Base-by-base conservation (phyloP, 2,329 filamentous ascomycete species). In the Monilinia fructigena region DNA sequence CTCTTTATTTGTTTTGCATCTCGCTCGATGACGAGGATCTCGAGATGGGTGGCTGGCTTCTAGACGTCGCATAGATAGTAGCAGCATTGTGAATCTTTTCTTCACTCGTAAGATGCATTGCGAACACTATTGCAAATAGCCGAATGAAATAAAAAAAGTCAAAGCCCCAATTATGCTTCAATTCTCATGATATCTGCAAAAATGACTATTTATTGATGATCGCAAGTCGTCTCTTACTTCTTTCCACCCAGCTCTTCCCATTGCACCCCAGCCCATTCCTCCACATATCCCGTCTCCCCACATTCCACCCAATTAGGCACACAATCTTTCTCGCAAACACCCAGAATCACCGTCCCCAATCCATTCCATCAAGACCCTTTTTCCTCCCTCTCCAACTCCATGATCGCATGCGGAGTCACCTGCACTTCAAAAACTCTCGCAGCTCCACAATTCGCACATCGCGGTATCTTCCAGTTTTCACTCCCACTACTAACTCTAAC, bases 211-310 rank as follows among this genome's bases (percentile, higher is more conserved):
- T 55, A 56, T 23, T 31, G 23, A 16, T 60, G n/a, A 40, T 14
- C 42, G n/a, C n/a, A 18, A 40, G 23, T 18, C 10, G n/a, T 53
- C 60, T 23, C 42, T 42, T 66, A 66, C 67, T 40, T 68, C 64
- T 64, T 70, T 55, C 54, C 68, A 61, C 56, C 72, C 35, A 87
- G 74, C 78, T 97, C 93, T 79, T 99, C 95, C 95, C 94, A 99
- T 78, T 99, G 95, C 70, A 98, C 95, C 8, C 94, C 95, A n/a
- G 86, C 88, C 94, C 95, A 99, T 79, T 99, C 95, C 81, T 98
- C 95, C 23, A 93, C 74, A 78, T 96, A 98, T 1, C 89, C 91
- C 0, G 88, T 52, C 40, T 62, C 85, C 74, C 87, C 83, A 0
- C 87, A 80, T 16, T 78, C 77, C 8, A 86, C 82, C 0, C 85